These are phyloP conservation scores for Claviceps africana DNA, from an alignment of 2,329 filamentous ascomycete genomes.

Conservation along the genomic window DNA sequence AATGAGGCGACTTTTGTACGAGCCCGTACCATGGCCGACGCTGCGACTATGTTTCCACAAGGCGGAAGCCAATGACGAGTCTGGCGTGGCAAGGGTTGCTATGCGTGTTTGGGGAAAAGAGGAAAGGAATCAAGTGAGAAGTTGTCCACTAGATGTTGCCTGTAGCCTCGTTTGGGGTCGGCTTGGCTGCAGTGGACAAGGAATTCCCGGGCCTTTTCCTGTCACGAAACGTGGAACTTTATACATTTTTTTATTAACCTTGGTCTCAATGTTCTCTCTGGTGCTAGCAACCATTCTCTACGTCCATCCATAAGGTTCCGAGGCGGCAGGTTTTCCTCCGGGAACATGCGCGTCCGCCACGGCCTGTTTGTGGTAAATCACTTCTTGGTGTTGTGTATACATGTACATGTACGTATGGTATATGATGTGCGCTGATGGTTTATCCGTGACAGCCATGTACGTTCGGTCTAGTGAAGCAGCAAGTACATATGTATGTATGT, in stretches of 20 bases:
- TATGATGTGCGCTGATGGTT: too few species aligned
- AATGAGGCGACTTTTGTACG: neutral
- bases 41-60: neutral
- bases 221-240: neutral
- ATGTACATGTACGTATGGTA: too few species aligned
- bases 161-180: too few species aligned
- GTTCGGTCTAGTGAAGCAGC: too few species aligned
- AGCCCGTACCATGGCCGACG: neutral
- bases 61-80: neutral
- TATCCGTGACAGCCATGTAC: too few species aligned
- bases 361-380: too few species aligned
- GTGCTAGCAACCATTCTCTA: neutral
- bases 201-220: neutral
- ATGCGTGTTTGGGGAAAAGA: too few species aligned
- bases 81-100: neutral
- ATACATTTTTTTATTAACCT: neutral
- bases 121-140: too few species aligned
- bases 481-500: too few species aligned
- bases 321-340: neutral
- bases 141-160: too few species aligned
- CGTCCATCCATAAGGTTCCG: neutral
- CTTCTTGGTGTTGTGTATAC: too few species aligned
- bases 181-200: neutral
- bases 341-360: too few species aligned
- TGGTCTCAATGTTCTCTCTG: neutral